A percentile compares a stretch with the other conserved stretches of the same genome.
These are phyloP conservation scores for Jatropha podagrica DNA, from an alignment of 441 rosid species.

Conservation along the genomic window DNA sequence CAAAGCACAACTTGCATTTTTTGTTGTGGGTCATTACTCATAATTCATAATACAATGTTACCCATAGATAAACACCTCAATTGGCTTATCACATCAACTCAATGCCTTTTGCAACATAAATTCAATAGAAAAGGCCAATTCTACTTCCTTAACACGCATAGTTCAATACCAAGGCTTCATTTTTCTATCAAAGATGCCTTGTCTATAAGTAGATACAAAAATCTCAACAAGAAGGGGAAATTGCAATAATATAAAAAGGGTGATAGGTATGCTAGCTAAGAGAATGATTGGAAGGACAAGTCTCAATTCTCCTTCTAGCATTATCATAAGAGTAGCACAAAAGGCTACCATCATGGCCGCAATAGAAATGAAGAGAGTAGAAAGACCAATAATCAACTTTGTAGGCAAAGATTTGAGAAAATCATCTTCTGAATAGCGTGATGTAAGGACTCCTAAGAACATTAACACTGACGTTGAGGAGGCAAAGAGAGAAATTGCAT, in stretches of 20 bases:
- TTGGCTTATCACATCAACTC: too few relatives aligned
- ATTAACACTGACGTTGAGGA: slow-evolving; percentile 12
- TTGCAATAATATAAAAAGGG: background rate
- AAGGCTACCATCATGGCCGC: slow-evolving; percentile 23
- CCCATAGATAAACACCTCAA: too few relatives aligned
- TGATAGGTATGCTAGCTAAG: background rate
- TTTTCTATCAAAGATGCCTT: slow-evolving; percentile 7
- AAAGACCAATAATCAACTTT: slow-evolving; percentile 13
- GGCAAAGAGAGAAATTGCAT: slow-evolving; percentile 17
- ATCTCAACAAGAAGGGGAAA: slow-evolving; percentile 5
- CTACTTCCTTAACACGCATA: too few relatives aligned
- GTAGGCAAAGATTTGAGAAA: slow-evolving; percentile 21
- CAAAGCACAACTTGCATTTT: too few relatives aligned
- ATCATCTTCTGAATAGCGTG: slow-evolving; percentile 18
- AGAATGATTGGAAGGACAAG: background rate
- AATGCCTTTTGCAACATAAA: too few relatives aligned
- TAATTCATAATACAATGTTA: too few relatives aligned
- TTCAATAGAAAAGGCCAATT: too few relatives aligned
- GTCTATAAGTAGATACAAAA: background rate
- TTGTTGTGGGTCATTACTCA: too few relatives aligned
- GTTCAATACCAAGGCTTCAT: background rate
- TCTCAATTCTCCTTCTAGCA: background rate
- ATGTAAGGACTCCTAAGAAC: slow-evolving; percentile 2
- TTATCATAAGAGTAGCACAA: slow-evolving; percentile 13
- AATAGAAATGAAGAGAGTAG: slow-evolving; percentile 21